Percentiles rank a stretch among this genome's conserved stretches.
Conservation (phyloP, 345 rosid genomes). For the Murraya paniculata region DNA sequence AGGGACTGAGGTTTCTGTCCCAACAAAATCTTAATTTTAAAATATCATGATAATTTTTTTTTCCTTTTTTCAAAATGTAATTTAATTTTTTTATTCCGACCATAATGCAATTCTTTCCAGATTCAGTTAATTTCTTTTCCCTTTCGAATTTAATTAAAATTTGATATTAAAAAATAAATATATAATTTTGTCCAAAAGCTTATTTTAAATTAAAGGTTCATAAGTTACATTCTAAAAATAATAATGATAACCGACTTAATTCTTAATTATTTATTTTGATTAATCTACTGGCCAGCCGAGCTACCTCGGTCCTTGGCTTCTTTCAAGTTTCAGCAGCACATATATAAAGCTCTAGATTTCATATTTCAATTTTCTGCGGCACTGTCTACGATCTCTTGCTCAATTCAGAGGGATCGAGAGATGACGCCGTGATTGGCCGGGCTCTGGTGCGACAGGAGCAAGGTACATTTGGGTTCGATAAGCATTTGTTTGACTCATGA, state of each 20-base stretch:
- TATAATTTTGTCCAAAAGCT: too few relatives aligned
- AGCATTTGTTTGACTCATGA: neutral
- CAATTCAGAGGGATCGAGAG: neutral
- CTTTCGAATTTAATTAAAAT: too few relatives aligned
- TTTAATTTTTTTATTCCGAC: too few relatives aligned
- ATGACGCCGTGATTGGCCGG: neutral
- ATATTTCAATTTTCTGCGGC: neutral
- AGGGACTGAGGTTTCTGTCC: too few relatives aligned
- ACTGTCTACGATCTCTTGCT: conserved; percentile 1
- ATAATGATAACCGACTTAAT: neutral
- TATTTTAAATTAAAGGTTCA: too few relatives aligned
- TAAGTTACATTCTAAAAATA: too few relatives aligned
- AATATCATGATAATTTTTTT: too few relatives aligned
- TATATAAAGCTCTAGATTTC: neutral
- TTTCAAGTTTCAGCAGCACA: neutral
- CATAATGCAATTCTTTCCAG: too few relatives aligned
- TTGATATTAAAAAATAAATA: too few relatives aligned
- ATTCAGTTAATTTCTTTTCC: too few relatives aligned
- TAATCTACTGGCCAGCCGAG: neutral
- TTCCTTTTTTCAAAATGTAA: too few relatives aligned
- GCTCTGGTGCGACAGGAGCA: neutral
- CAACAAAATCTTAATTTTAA: too few relatives aligned
- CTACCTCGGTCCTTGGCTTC: neutral
- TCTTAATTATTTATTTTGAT: neutral
- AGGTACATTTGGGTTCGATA: conserved; percentile 1